Evolutionary conservation across 2,329 filamentous ascomycete species (phyloP), one percentile per base, ranked within the genome.

Genomic region (Xylaria sp.): DNA sequence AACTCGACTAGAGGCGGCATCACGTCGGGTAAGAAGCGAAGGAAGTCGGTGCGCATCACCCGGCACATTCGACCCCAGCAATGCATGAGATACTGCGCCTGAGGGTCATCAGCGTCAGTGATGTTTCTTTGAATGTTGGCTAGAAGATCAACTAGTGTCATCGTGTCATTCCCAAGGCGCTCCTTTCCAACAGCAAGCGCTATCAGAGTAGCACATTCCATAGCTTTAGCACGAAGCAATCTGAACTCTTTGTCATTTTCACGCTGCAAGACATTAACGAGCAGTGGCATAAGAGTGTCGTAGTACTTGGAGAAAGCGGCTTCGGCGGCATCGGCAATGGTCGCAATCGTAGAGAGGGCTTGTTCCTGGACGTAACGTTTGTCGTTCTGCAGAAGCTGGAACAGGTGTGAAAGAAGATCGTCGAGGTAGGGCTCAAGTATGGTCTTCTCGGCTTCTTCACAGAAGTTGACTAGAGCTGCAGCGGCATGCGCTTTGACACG

Each of bases 11-110:
- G 86, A 23, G 96, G 96, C 6, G 95, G 95, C 90, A 99, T 98
- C 71, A 99, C 96, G 59, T 90, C 94, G 44, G 91, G 90, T 63
- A 99, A 86, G 85, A 97, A 99, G 18, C 94, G 94, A 13, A 98
- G 86, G 81, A 99, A 99, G 75, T 98, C 94, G 57, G 88, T 84
- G 23, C 92, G 94, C 71, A 99, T 87, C 35, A 99, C 95, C 73
- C 96, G 91, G 82, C 95, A 98, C 96, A 99, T 99, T 58, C 96
- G 91, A 61, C 96, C 96, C 96, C 96, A 99, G 84, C 96, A 99
- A 85, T 99, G 96, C 82, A 99, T 93, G 42, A 99, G 87, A 80
- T 99, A 99, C 76, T 97, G 95, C 18, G 94, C 92, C 81, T 99
- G 96, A 47, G 96, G 96, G 78, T 99, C 96, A 75, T 99, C 96